phyloP scores from a whole-genome alignment of 257 asterid genomes.

The Buddleja alternifolia region DNA sequence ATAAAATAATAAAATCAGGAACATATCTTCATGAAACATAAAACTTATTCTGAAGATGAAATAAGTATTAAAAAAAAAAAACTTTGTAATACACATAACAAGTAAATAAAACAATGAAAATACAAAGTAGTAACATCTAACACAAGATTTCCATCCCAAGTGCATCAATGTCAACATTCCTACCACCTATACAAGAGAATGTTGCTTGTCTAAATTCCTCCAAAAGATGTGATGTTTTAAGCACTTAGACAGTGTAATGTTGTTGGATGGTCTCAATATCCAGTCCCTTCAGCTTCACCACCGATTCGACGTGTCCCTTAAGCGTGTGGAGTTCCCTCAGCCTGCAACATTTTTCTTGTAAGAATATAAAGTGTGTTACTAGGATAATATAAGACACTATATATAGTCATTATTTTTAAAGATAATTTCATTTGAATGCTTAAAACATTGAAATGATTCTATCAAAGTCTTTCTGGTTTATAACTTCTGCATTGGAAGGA shows the following conservation, averaged over 20 bases:
- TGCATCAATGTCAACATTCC: background rate
- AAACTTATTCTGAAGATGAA: background rate
- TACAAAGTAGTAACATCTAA: background rate
- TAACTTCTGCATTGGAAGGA: too few relatives aligned
- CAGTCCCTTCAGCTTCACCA: constrained; percentile 51
- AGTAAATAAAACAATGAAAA: background rate
- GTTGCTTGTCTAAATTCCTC: too few relatives aligned
- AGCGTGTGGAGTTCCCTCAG: constrained; percentile 48
- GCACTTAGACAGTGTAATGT: constrained; percentile 42
- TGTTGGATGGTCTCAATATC: constrained; percentile 51
- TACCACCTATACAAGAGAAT: background rate
- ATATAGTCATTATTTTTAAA: too few relatives aligned
- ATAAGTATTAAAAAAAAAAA: background rate
- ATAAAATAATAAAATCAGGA: background rate
- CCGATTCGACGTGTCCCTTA: constrained; percentile 52
- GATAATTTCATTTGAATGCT: too few relatives aligned
- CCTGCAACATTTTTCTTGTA: constrained; percentile 24
- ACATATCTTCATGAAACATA: background rate
- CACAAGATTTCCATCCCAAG: background rate
- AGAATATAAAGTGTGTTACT: background rate
- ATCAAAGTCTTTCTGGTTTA: too few relatives aligned
- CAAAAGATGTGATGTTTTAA: too few relatives aligned
- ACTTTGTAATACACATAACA: background rate
- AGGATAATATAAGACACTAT: background rate
- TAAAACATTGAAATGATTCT: too few relatives aligned